Base-by-base conservation (phyloP, 2,329 filamentous ascomycete species). In the Drechmeria coniospora region DNA sequence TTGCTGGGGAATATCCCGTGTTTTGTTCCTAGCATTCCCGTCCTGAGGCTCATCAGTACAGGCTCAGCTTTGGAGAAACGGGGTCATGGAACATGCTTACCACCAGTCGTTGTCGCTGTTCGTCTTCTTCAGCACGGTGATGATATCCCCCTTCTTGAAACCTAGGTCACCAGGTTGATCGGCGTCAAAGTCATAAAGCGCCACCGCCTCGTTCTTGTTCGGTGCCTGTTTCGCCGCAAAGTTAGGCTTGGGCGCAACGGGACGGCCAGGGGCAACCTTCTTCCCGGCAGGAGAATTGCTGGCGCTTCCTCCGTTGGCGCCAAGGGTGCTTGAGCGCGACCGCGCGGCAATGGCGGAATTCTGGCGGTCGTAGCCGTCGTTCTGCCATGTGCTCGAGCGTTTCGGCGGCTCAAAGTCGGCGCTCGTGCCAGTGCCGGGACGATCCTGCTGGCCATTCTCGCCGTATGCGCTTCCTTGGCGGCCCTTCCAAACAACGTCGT, bases 61-160 rank as follows among this genome's bases (percentile, higher is more conserved):
- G n/a, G n/a, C n/a, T n/a, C n/a, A n/a, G n/a, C n/a, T n/a, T n/a
- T n/a, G n/a, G n/a, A n/a, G n/a, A n/a, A n/a, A n/a, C n/a, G 11
- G 6, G 5, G 21, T 13, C 15, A 13, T n/a, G 22, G 11, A 16
- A 15, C 5, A 25, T 32, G 68, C 72, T 42, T 63, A 79, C 74
- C 87, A 95, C 87, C 87, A 95, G 51, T 95, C 87, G 32, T 84
- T 86, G 32, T 82, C 79, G 42, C 79, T 94, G 4, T 95, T 82
- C 5, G 87, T 95, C 54, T 80, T 79, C 62, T 98, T 94, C 32
- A 92, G 52, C 32, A 98, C 84, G 1, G 84, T 94, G 39, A 98
- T 94, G 31, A 95, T 55, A 17, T 98, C 90, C 13, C 90, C 90
- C 64, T 98, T 98, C 61, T 92, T 93, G 57, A 98, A 98, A 0